phyloP scores from a whole-genome alignment of 257 asterid genomes.

The Solanum tacnaense region DNA sequence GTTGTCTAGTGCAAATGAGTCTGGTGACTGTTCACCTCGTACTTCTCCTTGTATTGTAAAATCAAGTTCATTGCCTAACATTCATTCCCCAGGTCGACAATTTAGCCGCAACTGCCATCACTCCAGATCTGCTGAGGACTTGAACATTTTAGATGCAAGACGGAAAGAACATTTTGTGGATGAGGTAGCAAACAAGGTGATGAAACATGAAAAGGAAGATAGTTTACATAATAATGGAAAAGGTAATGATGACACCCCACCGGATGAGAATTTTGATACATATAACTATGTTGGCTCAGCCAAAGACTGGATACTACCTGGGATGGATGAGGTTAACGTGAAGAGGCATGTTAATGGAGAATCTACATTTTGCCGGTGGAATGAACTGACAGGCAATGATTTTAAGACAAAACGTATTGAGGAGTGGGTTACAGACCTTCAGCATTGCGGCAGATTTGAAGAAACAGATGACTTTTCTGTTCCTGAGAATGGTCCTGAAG shows the following conservation, averaged over 20 bases:
- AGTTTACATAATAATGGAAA: constrained; percentile 18
- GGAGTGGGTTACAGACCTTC: constrained; percentile 84
- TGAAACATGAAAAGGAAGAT: constrained; percentile 27
- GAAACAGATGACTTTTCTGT: constrained; percentile 30
- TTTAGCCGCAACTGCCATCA: constrained; percentile 11
- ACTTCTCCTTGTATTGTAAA: constrained; percentile 31
- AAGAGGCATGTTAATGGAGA: constrained; percentile 26
- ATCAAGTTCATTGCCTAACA: constrained; percentile 67
- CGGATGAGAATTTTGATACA: constrained; percentile 31
- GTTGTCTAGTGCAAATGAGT: constrained; percentile 35
- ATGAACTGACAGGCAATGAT: constrained; percentile 50
- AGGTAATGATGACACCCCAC: constrained; percentile 33
- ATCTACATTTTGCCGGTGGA: constrained; percentile 29
- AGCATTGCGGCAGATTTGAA: constrained; percentile 49
- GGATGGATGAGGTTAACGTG: constrained; percentile 29
- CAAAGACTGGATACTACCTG: constrained; percentile 84
- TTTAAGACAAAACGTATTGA: constrained; percentile 63
- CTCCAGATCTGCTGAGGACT: constrained; percentile 66
- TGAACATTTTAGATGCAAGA: constrained; percentile 36
- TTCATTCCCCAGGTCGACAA: constrained; percentile 28
- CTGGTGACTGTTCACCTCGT: constrained; percentile 30
- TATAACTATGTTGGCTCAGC: constrained; percentile 56
- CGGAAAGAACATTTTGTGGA: constrained; percentile 17
- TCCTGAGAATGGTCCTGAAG: constrained; percentile 19
- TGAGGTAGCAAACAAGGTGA: constrained; percentile 22